Evolutionary conservation across 129 eudicot genomes (phyloP).

Genomic region (Sambucus nigra): DNA sequence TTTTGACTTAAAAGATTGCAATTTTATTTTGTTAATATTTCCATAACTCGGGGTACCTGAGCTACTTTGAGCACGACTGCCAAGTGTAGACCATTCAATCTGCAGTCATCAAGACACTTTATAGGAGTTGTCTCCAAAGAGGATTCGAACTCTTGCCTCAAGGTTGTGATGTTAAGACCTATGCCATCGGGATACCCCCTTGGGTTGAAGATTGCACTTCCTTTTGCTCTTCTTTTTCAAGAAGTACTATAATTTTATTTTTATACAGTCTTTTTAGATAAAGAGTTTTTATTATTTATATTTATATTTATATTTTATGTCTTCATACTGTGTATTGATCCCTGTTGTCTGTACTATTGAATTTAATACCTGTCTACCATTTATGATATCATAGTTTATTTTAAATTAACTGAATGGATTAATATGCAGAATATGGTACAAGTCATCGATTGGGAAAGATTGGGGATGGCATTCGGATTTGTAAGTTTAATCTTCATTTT

Average conservation of each 20-base stretch:
- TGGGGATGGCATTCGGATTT: slow-evolving; percentile 81
- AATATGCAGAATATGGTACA: slow-evolving; percentile 76
- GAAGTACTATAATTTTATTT: not conserved
- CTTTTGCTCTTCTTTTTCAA: not conserved
- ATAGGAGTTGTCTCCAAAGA: no score
- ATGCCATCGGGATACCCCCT: no score
- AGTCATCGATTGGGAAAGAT: slow-evolving; percentile 60
- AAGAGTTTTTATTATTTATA: no score
- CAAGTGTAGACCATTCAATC: no score
- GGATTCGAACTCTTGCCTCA: no score
- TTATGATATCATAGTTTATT: not conserved
- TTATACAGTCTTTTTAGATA: no score
- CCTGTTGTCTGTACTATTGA: not conserved
- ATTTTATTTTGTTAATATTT: no score
- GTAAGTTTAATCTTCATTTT: slow-evolving; percentile 42
- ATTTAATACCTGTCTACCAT: not conserved
- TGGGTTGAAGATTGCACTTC: no score
- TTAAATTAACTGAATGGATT: slow-evolving; percentile 2
- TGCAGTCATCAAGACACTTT: no score
- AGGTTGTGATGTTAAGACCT: no score
- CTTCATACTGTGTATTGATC: not conserved
- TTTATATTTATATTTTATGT: not conserved
- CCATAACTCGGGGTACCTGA: no score
- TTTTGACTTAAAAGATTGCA: not conserved
- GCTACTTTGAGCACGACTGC: no score